Conservation (phyloP, 768 basidiomycete species). For the Tricholoma saponaceum region DNA sequence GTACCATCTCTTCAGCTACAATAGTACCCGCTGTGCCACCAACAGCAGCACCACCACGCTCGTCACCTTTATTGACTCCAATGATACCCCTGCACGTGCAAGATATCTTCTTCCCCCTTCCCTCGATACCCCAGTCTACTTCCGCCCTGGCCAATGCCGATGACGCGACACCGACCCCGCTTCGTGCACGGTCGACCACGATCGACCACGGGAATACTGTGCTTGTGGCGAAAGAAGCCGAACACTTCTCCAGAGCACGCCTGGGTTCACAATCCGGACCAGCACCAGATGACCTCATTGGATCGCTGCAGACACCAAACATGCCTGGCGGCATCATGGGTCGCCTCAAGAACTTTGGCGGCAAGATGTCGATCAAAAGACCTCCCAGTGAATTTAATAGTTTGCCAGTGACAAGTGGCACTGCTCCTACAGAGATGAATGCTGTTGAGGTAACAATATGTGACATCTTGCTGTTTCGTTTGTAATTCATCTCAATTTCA, state of each 20-base stretch:
- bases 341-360: slow-evolving; percentile 71
- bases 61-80: slow-evolving; percentile 53
- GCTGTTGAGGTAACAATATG: not conserved
- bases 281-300: slow-evolving; percentile 23
- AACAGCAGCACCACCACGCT: slow-evolving; percentile 34
- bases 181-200: slow-evolving; percentile 39
- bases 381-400: slow-evolving; percentile 29
- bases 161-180: slow-evolving; percentile 28
- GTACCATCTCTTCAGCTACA: slow-evolving; percentile 57
- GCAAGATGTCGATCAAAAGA: slow-evolving; percentile 48
- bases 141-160: slow-evolving; percentile 11
- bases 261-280: slow-evolving; percentile 40
- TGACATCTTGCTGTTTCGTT: not conserved
- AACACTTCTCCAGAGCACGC: slow-evolving; percentile 53
- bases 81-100: slow-evolving; percentile 46
- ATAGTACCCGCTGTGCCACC: slow-evolving; percentile 67
- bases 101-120: slow-evolving; percentile 17
- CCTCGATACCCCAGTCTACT: slow-evolving; percentile 44
- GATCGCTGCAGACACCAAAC: slow-evolving; percentile 45
- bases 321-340: slow-evolving; percentile 74
- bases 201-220: slow-evolving; percentile 28
- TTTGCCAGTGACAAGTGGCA: slow-evolving; percentile 19
- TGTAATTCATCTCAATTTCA: not conserved
- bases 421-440: not conserved
- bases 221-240: slow-evolving; percentile 26